Evolutionary conservation across 306 rosid species (phyloP), one percentile per base, ranked within the genome.

Genomic region (Carpinus viminea): DNA sequence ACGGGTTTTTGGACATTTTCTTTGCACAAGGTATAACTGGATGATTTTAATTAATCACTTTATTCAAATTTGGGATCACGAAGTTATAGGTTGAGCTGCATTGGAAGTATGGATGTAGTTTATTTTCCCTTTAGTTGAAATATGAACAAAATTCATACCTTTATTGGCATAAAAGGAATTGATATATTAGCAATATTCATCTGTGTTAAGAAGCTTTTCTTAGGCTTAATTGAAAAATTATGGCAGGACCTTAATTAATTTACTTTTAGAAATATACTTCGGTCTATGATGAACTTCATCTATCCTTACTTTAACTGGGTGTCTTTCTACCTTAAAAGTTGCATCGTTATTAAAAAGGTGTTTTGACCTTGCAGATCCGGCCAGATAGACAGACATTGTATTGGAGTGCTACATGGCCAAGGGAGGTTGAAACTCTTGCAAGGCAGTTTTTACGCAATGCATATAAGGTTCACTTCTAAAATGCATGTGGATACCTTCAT

Each of bases 361-460:
- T 28, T 84, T 80, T 75, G 48, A 75, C 75, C 81, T 86, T 54
- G 70, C 88, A 95, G 98, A 90, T 93, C 78, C 93, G 98, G 74
- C 98, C 98, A 57, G 98, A 95, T 86, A 88, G 98, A 78, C 98
- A 95, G 90, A 95, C 98, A 50, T 85, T 95, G 79, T 93, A 91
- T 64, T 95, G 98, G 98, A 95, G 98, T 84, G 98, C 98, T 79
- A 95, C 98, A 15, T 95, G 98, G 98, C 98, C 98, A 81, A 92
- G 87, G 88, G 98, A 95, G 86, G 98, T 95, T 85, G 98, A 95
- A 87, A 73, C 86, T 76, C 86, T 92, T 43, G 98, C 98, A 57
- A 91, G 98, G 85, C 97, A 91, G 88, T 95, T 95, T 80, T 85
- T 95, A 82, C 89, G 84, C 56, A 90, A 85, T 75, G 85, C 98